Percentiles rank a stretch among this genome's conserved stretches.
phyloP scores from a whole-genome alignment of 441 rosid genomes.

The Erodium trifolium region DNA sequence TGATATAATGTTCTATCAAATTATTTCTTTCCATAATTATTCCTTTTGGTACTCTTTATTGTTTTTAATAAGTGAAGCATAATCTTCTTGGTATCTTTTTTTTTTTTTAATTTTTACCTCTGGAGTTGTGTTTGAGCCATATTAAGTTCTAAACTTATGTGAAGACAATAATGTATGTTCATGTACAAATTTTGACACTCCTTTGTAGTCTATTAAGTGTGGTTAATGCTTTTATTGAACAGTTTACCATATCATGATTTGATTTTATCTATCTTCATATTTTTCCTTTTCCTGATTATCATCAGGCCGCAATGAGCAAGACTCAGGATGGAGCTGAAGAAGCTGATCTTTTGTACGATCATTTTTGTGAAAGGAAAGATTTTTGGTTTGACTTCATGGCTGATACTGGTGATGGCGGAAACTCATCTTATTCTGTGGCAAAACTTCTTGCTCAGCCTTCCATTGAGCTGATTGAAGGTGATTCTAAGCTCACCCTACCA shows the following conservation, averaged over 20 bases:
- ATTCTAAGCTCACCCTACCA: conserved; percentile 41
- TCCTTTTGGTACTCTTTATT: background rate
- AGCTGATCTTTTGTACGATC: conserved; percentile 68
- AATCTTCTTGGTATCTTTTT: background rate
- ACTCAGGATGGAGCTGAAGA: conserved; percentile 41
- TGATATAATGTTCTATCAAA: background rate
- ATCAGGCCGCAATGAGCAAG: conserved; percentile 87
- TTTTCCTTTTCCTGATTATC: conserved; percentile 16
- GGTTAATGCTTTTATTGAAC: background rate
- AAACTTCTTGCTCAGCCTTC: conserved; percentile 85
- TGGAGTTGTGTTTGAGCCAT: background rate
- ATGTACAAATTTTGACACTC: background rate
- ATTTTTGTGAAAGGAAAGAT: conserved; percentile 60
- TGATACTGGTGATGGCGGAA: conserved; percentile 99
- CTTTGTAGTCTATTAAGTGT: background rate
- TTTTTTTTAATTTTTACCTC: background rate
- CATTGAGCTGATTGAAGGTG: conserved; percentile 35
- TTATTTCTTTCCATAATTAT: background rate
- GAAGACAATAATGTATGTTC: background rate
- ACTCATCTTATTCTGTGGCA: conserved; percentile 81
- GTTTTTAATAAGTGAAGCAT: background rate
- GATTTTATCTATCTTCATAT: conserved; percentile 8
- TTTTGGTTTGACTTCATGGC: conserved; percentile 99
- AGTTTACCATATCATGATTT: background rate
- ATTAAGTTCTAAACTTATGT: background rate